Evolutionary conservation across 768 basidiomycete genomes (phyloP), one percentile per base, ranked within the genome.

Genomic region (Boletus eberwhitei): DNA sequence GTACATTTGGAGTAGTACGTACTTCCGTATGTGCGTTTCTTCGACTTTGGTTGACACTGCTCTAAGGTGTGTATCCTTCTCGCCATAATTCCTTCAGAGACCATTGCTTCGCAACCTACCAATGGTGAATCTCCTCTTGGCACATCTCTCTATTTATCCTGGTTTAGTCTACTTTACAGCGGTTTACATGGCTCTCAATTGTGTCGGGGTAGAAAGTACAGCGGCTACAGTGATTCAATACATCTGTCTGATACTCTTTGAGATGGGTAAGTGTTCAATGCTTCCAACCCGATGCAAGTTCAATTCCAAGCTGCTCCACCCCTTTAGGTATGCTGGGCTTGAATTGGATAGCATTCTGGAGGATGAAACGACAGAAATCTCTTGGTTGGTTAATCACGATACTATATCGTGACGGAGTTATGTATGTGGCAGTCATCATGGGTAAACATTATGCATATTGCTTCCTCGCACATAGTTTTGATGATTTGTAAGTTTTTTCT

Each of bases 331-430:
- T 64, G 36, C 21, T 64, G 19, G 22, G n/a, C 32, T 47, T 64
- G 48, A 61, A 64, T 37, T 55, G 56, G 38, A 35, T 56, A 36
- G 59, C 62, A 17, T 64, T 61, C 36, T 24, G 42, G 17, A 60
- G 24, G 48, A 58, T 64, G 56, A 60, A 47, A 40, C 44, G 44
- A 31, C 59, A 58, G 5, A 52, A 24, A 41, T 14, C 48, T 29
- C 59, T 54, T 5, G 42, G 57, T 42, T 48, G 6, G 19, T 17
- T 62, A 12, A 35, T 62, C 16, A 56, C 37, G 21, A 61, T 37
- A 13, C 39, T 62, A 22, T 59, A 61, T 45, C 55, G 59, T 37
- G 63, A 64, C 22, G 60, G 63, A 12, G 26, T 64, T 17, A 34
- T 61, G 45, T 64, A 64, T 21, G 31, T 64, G 32, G 53, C 50